Conservation (phyloP, 805 yeast genomes). For the Myxozyma vanderwaltii region DNA sequence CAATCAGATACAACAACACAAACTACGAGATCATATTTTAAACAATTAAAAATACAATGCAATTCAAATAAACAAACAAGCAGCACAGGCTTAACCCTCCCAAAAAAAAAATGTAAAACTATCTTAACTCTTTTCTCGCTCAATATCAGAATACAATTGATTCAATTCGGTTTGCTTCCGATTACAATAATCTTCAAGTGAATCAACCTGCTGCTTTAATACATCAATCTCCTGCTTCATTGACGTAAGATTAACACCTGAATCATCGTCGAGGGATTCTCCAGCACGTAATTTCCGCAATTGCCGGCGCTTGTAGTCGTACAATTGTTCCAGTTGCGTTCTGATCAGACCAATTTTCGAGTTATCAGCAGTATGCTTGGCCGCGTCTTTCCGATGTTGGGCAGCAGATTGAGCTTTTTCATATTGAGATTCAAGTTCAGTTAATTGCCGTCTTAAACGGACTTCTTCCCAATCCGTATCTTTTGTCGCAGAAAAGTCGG, state of each 20-base stretch:
- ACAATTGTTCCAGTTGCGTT: slow-evolving; percentile 77
- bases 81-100: not conserved
- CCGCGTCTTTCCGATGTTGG: slow-evolving; percentile 44
- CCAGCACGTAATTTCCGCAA: slow-evolving; percentile 47
- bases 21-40: no score
- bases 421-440: slow-evolving; percentile 70
- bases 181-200: slow-evolving; percentile 67
- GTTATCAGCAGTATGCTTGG: slow-evolving; percentile 9
- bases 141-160: slow-evolving; percentile 45
- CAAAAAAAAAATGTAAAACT: not conserved
- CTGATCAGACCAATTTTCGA: slow-evolving; percentile 47
- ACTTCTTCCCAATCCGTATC: slow-evolving; percentile 95
- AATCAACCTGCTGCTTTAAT: slow-evolving; percentile 78
- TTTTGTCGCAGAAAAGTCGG: slow-evolving; percentile 66
- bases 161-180: slow-evolving; percentile 63
- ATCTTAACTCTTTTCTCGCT: slow-evolving; percentile 21
- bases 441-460: slow-evolving; percentile 73
- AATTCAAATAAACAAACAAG: not conserved
- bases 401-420: slow-evolving; percentile 57
- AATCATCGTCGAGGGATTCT: slow-evolving; percentile 32
- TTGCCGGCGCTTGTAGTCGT: slow-evolving; percentile 72
- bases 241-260: slow-evolving; percentile 33
- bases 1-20: no score
- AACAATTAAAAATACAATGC: not conserved
- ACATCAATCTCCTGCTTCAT: slow-evolving; percentile 57